Evolutionary conservation across 2,329 filamentous ascomycete genomes (phyloP).

Genomic region (Hypoxylon sp.): DNA sequence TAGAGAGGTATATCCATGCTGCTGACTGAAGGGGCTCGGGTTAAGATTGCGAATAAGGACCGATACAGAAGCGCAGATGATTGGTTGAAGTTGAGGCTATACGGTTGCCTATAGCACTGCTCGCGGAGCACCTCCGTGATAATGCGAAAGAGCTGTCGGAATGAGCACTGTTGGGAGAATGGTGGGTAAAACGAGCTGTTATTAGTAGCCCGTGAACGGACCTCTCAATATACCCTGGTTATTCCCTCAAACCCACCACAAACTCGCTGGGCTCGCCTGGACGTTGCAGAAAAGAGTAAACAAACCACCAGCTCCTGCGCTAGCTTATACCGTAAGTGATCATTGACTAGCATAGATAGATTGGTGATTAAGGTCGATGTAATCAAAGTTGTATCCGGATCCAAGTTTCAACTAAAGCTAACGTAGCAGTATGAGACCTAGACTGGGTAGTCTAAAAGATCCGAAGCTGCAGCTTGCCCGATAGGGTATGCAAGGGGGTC

Average conservation of each 20-base stretch:
- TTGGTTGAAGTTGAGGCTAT: constrained; percentile 45
- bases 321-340: constrained; percentile 19
- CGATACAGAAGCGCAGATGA: constrained; percentile 36
- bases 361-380: constrained; percentile 40
- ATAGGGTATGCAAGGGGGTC: constrained; percentile 37
- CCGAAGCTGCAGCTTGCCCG: constrained; percentile 40
- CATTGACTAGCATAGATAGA: constrained; percentile 21
- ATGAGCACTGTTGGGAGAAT: constrained; percentile 36
- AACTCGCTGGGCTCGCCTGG: constrained; percentile 19
- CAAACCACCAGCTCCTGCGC: constrained; percentile 5
- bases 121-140: constrained; percentile 44
- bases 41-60: constrained; percentile 46
- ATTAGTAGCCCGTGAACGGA: constrained; percentile 30
- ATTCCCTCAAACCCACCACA: constrained; percentile 1
- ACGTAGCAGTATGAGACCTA: constrained; percentile 34
- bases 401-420: constrained; percentile 41
- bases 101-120: constrained; percentile 38
- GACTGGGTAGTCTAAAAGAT: constrained; percentile 38
- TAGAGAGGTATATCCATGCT: constrained; percentile 40
- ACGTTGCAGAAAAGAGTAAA: constrained; percentile 4
- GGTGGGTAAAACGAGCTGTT: constrained; percentile 37
- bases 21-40: constrained; percentile 45
- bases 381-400: constrained; percentile 37
- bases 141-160: constrained; percentile 39
- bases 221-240: constrained; percentile 27